Evolutionary conservation across 1,284 basidiomycete genomes (phyloP).

Genomic region (Malassezia furfur): DNA sequence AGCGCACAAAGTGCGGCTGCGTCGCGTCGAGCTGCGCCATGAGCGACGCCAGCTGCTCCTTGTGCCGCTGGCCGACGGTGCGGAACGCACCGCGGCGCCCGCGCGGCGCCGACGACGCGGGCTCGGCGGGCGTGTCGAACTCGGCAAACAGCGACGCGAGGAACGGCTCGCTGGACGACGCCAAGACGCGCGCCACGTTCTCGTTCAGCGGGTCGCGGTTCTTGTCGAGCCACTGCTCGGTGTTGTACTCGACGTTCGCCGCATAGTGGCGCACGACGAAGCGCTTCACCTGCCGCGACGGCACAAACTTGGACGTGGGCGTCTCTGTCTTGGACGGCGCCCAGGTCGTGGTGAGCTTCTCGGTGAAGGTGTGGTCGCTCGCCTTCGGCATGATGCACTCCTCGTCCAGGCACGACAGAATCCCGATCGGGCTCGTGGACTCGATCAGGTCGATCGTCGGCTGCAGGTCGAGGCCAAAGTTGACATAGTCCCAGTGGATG

Average conservation of each 20-base stretch:
- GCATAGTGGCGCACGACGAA: slow-evolving; percentile 96
- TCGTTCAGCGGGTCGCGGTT: slow-evolving; percentile 99
- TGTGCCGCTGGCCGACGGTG: slow-evolving; percentile 89
- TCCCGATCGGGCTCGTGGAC: slow-evolving; percentile 63
- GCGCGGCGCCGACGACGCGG: slow-evolving; percentile 40
- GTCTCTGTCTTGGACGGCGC: slow-evolving; percentile 21
- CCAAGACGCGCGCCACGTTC: slow-evolving; percentile 80
- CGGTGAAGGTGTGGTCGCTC: slow-evolving; percentile 85
- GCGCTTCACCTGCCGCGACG: slow-evolving; percentile 77
- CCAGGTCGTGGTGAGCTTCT: slow-evolving; percentile 59
- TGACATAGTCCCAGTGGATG: slow-evolving; percentile 97
- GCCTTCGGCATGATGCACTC: slow-evolving; percentile 99
- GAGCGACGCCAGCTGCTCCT: slow-evolving; percentile 83
- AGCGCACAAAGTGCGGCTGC: slow-evolving; percentile 95
- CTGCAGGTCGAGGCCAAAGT: slow-evolving; percentile 94
- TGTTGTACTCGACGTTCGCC: slow-evolving; percentile 89
- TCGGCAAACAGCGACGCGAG: slow-evolving; percentile 77
- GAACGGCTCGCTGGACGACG: slow-evolving; percentile 71
- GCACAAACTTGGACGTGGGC: slow-evolving; percentile 62
- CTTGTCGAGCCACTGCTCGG: slow-evolving; percentile 96
- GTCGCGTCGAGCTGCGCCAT: slow-evolving; percentile 87
- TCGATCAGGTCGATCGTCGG: slow-evolving; percentile 98
- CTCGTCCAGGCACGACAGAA: slow-evolving; percentile 87
- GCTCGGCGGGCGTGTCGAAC: slow-evolving; percentile 52
- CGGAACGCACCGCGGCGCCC: slow-evolving; percentile 96